Percentiles rank a stretch among this genome's conserved stretches.
Conservation (phyloP, 345 rosid species). For the Pistacia vera region DNA sequence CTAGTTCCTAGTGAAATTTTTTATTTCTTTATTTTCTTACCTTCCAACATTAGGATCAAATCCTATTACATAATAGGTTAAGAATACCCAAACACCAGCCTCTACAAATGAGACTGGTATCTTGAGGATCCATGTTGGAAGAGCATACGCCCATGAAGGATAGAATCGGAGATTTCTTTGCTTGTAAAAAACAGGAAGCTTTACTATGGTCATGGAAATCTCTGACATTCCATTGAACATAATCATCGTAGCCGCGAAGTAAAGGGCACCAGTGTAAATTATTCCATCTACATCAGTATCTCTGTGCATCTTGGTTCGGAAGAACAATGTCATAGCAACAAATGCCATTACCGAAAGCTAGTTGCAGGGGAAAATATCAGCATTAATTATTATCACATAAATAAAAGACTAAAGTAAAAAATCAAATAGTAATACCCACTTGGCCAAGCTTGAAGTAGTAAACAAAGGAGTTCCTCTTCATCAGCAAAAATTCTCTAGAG, state of each 20-base stretch:
- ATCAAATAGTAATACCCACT: slow-evolving; percentile 23
- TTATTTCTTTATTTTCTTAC: slow-evolving; percentile 35
- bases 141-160: slow-evolving; percentile 81
- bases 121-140: slow-evolving; percentile 81
- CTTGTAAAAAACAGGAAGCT: slow-evolving; percentile 90
- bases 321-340: slow-evolving; percentile 58
- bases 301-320: slow-evolving; percentile 61
- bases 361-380: slow-evolving; percentile 4
- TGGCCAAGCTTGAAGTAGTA: slow-evolving; percentile 54
- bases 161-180: slow-evolving; percentile 73
- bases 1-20: no score
- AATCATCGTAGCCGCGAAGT: slow-evolving; percentile 46
- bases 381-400: background rate
- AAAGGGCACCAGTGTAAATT: slow-evolving; percentile 66
- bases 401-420: background rate
- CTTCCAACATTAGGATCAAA: slow-evolving; percentile 76
- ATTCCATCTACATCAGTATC: slow-evolving; percentile 48
- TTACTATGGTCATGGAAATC: slow-evolving; percentile 72
- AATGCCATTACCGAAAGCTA: slow-evolving; percentile 49
- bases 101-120: slow-evolving; percentile 69
- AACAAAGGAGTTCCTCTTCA: slow-evolving; percentile 64
- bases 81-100: slow-evolving; percentile 59
- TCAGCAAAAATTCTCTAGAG: slow-evolving; percentile 54
- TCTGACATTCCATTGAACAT: slow-evolving; percentile 78
- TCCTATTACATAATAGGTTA: slow-evolving; percentile 72